A percentile compares a stretch with the other conserved stretches of the same genome.
phyloP scores from a whole-genome alignment of 2,329 filamentous ascomycete genomes.

The Ceratocystis ficicola region DNA sequence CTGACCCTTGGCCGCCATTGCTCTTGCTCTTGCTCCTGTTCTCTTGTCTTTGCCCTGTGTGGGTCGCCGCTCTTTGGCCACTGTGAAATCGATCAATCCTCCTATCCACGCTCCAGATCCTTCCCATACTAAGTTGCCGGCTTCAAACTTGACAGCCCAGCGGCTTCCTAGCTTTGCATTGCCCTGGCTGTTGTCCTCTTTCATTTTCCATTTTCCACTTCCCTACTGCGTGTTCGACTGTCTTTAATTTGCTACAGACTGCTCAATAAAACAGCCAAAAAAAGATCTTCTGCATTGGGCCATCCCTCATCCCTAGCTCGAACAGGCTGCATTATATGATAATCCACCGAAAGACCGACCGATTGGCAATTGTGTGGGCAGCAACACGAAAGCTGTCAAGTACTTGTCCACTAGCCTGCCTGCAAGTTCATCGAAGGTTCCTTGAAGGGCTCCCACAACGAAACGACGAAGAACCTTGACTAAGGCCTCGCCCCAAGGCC shows the following conservation, averaged over 20 bases:
- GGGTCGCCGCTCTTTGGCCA: not conserved
- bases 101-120: slow-evolving; percentile 10
- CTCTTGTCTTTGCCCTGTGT: not conserved
- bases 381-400: slow-evolving; percentile 6
- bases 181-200: not conserved
- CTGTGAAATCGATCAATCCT: slow-evolving; percentile 11
- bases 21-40: not conserved
- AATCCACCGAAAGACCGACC: slow-evolving; percentile 11
- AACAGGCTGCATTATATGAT: not conserved
- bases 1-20: not conserved
- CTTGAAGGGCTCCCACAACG: not conserved
- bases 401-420: not conserved
- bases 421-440: not conserved
- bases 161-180: not conserved
- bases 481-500: not conserved
- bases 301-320: not conserved
- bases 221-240: not conserved
- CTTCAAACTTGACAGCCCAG: slow-evolving; percentile 10
- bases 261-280: not conserved
- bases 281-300: not conserved
- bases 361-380: not conserved
- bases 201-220: not conserved
- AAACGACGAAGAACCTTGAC: not conserved
- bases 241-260: not conserved
- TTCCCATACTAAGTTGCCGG: slow-evolving; percentile 13